phyloP scores from a whole-genome alignment of 345 rosid genomes.

The Syzygium grande region DNA sequence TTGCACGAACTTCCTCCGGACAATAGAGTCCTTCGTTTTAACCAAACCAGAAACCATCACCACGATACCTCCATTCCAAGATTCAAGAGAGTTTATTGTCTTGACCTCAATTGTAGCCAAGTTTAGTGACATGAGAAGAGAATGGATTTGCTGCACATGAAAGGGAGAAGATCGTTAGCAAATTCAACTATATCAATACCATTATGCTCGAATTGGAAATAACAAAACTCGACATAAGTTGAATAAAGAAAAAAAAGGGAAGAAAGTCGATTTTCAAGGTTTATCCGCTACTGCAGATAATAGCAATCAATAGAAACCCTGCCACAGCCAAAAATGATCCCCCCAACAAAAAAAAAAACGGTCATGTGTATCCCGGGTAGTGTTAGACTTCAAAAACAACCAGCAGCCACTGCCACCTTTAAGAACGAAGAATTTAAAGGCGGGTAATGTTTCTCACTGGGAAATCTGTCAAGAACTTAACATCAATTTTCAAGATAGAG shows the following conservation, averaged over 20 bases:
- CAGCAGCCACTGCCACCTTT: background rate
- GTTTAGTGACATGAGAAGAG: conserved; percentile 54
- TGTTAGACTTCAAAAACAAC: background rate
- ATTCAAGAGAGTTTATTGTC: conserved; percentile 77
- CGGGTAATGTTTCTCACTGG: background rate
- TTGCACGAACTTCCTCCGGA: conserved; percentile 70
- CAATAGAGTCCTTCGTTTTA: conserved; percentile 49
- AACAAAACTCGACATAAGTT: background rate
- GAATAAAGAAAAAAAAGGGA: background rate
- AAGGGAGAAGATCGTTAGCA: background rate
- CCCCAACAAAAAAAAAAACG: background rate
- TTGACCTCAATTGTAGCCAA: conserved; percentile 86
- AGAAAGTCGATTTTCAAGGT: background rate
- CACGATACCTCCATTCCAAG: conserved; percentile 79
- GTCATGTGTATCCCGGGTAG: background rate
- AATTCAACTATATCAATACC: background rate
- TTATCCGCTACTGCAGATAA: background rate
- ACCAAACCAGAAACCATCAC: conserved; percentile 87
- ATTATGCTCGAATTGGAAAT: background rate
- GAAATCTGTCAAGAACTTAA: background rate
- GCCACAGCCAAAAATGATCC: background rate
- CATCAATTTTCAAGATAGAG: background rate
- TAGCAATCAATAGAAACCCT: background rate
- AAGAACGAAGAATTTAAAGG: background rate
- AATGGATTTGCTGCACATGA: conserved; percentile 63